Percentiles rank a stretch among this genome's conserved stretches.
Conservation (phyloP, 345 rosid species). For the Hypericum perforatum region DNA sequence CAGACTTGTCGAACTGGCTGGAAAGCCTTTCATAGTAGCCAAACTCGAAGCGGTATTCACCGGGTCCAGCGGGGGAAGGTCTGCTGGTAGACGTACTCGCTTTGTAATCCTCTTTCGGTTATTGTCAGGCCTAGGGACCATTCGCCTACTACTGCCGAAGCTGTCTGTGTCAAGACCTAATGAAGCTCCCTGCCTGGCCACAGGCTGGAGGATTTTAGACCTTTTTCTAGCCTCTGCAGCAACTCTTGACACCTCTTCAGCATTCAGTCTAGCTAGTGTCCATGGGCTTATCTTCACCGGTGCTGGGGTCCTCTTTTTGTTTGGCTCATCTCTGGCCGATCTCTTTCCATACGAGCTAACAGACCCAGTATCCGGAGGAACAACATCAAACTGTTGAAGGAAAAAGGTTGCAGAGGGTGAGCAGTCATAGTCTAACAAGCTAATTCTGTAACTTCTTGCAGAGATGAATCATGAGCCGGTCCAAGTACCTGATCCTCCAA, state of each 20-base stretch:
- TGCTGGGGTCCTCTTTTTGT: constrained; percentile 57
- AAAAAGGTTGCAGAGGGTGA: constrained; percentile 4
- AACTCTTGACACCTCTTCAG: constrained; percentile 88
- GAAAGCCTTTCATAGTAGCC: constrained; percentile 36
- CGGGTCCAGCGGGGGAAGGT: constrained; percentile 47
- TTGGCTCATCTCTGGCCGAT: constrained; percentile 44
- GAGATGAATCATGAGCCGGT: not conserved
- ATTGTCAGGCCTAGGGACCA: constrained; percentile 61
- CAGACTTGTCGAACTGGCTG: constrained; percentile 55
- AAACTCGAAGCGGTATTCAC: constrained; percentile 29
- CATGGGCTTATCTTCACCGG: constrained; percentile 90
- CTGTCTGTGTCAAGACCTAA: constrained; percentile 50
- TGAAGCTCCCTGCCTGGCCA: constrained; percentile 41
- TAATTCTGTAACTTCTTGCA: no score
- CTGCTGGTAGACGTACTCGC: constrained; percentile 67
- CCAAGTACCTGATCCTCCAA: constrained; percentile 85
- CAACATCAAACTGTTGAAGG: constrained; percentile 76
- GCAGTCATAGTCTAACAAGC: no score
- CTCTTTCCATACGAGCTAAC: constrained; percentile 90
- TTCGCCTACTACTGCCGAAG: constrained; percentile 68
- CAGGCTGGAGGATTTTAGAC: constrained; percentile 81
- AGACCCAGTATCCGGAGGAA: constrained; percentile 91
- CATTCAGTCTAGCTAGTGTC: constrained; percentile 82
- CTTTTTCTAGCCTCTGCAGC: constrained; percentile 95
- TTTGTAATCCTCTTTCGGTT: constrained; percentile 55